These are phyloP conservation scores for Pyrenochaeta sp. DNA, from an alignment of 2,329 filamentous ascomycete species.

Conservation along the genomic window DNA sequence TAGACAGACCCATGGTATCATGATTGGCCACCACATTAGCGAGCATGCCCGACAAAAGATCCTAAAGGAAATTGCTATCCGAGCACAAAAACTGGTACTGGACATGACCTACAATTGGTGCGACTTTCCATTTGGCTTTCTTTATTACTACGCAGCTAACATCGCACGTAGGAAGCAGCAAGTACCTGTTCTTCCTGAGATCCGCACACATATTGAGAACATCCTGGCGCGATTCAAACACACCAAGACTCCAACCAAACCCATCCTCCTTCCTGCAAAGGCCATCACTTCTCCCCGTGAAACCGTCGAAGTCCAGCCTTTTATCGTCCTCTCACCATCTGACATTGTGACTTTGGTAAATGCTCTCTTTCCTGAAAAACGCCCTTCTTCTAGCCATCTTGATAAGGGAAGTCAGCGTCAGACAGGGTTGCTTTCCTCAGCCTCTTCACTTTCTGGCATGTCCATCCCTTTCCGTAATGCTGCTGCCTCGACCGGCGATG, in stretches of 20 bases:
- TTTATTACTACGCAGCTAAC: constrained; percentile 31
- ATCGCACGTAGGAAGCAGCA: constrained; percentile 61
- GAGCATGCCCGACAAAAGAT: constrained; percentile 85
- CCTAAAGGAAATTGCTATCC: constrained; percentile 77
- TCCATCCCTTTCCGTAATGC: constrained; percentile 61
- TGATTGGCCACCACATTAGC: constrained; percentile 91
- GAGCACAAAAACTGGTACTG: constrained; percentile 80
- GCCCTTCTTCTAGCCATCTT: constrained; percentile 66
- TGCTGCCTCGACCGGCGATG: constrained; percentile 65
- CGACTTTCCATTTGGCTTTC: constrained; percentile 42
- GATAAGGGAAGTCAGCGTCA: constrained; percentile 56
- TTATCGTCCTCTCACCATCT: constrained; percentile 79
- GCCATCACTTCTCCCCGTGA: constrained; percentile 77
- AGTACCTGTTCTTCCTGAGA: constrained; percentile 68
- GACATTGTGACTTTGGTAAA: constrained; percentile 84
- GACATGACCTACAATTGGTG: constrained; percentile 77
- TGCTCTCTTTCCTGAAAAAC: constrained; percentile 79
- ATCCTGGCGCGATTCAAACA: constrained; percentile 70
- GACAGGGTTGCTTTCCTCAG: constrained; percentile 56
- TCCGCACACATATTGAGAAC: constrained; percentile 74
- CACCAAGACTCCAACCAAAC: constrained; percentile 54
- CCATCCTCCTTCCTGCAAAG: constrained; percentile 73
- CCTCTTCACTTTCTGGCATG: constrained; percentile 59
- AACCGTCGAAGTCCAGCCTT: constrained; percentile 80
- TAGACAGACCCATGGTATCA: constrained; percentile 64